Evolutionary conservation across 345 rosid species (phyloP), one percentile per base, ranked within the genome.

Genomic region (Boechera retrofracta): DNA sequence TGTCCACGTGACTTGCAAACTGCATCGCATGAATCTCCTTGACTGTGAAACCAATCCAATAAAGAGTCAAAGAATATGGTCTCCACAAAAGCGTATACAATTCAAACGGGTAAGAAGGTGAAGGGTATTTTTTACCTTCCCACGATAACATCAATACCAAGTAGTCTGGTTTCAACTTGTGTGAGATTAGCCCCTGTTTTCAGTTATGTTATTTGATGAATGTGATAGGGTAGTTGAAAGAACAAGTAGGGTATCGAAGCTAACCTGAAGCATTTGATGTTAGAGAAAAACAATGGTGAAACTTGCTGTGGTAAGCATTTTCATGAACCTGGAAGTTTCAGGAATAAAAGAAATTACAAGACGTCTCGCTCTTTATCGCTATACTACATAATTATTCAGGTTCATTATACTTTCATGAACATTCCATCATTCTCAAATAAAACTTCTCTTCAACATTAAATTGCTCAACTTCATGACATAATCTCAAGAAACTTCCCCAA

Each of bases 281-380:
- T 70, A 88, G 66, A 69, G 98, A 85, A 84, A 89, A 95, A 82
- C 99, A 95, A 74, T 95, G 99, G 83, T 95, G 99, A 70, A 87
- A 95, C 54, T 89, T 88, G 58, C 97, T 95, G 48, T 83, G 83
- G 78, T 95, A 92, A 57, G 98, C 97, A 86, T 95, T 95, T 83
- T 92, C 98, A 52, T 90, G 99, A 85, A 95, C 91, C 97, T 91
- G 9, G 51, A 47, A 47, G 18, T 47, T 47, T 47, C 51, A n/a
- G 21, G 51, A 47, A 47, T 47, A 47, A 47, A 47, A 47, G 8
- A 45, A 45, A 5, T n/a, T 45, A 45, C 51, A 45, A 15, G 51
- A 45, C 5, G 6, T 11, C n/a, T 42, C 47, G 2, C 47, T 42
- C n/a, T 12, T 42, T 12, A 42, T 42, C 4, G 51, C 51, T 18